Percentiles rank a stretch among this genome's conserved stretches.
Evolutionary conservation across 768 basidiomycete species (phyloP).

Genomic region (Amanita subjunquillea): DNA sequence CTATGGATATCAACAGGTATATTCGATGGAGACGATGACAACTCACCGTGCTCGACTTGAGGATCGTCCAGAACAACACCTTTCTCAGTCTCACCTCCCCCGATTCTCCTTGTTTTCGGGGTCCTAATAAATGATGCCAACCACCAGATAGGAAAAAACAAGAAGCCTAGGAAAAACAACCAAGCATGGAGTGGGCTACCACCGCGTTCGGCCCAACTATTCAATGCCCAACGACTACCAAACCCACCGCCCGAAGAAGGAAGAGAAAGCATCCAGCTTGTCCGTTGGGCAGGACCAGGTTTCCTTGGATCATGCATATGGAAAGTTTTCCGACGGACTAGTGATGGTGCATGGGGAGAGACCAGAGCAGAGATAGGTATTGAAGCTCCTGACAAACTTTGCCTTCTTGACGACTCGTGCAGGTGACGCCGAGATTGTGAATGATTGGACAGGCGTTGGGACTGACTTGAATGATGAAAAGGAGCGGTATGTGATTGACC

Average conservation of each 20-base stretch:
- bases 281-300: constrained; percentile 46
- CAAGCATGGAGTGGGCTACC: constrained; percentile 63
- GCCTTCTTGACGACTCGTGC: constrained; percentile 29
- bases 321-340: constrained; percentile 47
- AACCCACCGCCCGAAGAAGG: constrained; percentile 19
- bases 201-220: constrained; percentile 34
- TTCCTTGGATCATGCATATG: constrained; percentile 77
- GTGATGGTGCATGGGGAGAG: constrained; percentile 68
- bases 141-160: constrained; percentile 60
- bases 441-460: constrained; percentile 13
- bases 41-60: constrained; percentile 67
- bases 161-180: constrained; percentile 71
- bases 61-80: constrained; percentile 69
- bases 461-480: constrained; percentile 14
- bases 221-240: constrained; percentile 20
- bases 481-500: constrained; percentile 11
- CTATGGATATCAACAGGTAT: constrained; percentile 22
- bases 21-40: neutral
- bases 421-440: constrained; percentile 12
- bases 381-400: constrained; percentile 60
- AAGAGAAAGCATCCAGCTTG: constrained; percentile 52
- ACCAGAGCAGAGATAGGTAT: constrained; percentile 73
- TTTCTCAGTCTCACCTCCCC: constrained; percentile 48
- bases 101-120: constrained; percentile 54
- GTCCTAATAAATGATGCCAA: constrained; percentile 38